phyloP scores from a whole-genome alignment of 2,329 filamentous ascomycete genomes.

The Falciphora oryzae region DNA sequence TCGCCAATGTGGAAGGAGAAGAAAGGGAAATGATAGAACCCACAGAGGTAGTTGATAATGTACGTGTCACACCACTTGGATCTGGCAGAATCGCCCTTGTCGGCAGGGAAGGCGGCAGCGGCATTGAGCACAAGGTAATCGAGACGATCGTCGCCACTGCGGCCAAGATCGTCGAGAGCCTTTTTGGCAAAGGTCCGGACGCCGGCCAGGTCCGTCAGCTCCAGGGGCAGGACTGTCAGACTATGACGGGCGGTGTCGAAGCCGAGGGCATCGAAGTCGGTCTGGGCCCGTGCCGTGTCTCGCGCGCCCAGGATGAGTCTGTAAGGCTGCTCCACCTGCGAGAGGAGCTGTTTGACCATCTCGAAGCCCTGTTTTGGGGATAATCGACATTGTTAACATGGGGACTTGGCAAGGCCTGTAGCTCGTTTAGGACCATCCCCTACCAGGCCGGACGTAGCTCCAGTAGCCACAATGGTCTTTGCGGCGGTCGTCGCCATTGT shows the following conservation, averaged over 20 bases:
- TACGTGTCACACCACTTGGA: slow-evolving; percentile 45
- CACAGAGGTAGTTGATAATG: slow-evolving; percentile 48
- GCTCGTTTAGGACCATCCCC: not conserved
- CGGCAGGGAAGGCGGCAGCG: slow-evolving; percentile 31
- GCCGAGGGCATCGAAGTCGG: slow-evolving; percentile 8
- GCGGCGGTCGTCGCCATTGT: slow-evolving; percentile 4
- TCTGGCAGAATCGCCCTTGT: slow-evolving; percentile 29
- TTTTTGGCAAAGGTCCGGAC: slow-evolving; percentile 42
- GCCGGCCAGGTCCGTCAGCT: slow-evolving; percentile 37
- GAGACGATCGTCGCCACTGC: slow-evolving; percentile 25
- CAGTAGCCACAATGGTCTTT: slow-evolving; percentile 12
- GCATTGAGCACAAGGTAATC: slow-evolving; percentile 48
- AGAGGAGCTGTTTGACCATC: slow-evolving; percentile 23
- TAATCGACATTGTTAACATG: not conserved
- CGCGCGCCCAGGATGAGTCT: slow-evolving; percentile 12
- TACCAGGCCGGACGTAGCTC: slow-evolving; percentile 11
- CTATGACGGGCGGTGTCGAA: slow-evolving; percentile 22
- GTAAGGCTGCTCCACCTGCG: slow-evolving; percentile 8
- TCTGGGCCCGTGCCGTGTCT: slow-evolving; percentile 4
- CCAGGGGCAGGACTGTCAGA: slow-evolving; percentile 41
- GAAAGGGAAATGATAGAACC: slow-evolving; percentile 13
- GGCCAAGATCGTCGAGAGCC: slow-evolving; percentile 34
- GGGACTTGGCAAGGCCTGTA: not conserved
- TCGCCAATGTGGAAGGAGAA: not conserved
- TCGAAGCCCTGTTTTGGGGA: slow-evolving; percentile 10